These are phyloP conservation scores for Podila minutissima DNA, from an alignment of 192 early-diverging fungal genomes.

Conservation along the genomic window DNA sequence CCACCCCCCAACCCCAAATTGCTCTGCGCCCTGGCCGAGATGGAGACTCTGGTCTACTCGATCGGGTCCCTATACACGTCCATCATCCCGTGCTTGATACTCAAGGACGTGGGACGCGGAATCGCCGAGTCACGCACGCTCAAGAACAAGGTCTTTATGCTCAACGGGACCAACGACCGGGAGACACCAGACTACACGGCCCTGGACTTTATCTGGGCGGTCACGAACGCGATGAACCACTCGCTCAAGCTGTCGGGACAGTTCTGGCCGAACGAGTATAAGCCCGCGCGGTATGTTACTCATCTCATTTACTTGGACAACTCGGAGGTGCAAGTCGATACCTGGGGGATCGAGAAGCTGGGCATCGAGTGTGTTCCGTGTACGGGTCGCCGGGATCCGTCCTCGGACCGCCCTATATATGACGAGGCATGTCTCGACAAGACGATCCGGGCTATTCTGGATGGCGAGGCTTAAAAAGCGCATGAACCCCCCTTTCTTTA, in stretches of 20 bases:
- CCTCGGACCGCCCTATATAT: slow-evolving; percentile 43
- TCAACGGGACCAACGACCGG: slow-evolving; percentile 76
- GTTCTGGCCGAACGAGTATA: slow-evolving; percentile 44
- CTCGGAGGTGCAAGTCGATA: slow-evolving; percentile 60
- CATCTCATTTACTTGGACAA: slow-evolving; percentile 63
- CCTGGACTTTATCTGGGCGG: slow-evolving; percentile 73
- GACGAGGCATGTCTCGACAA: slow-evolving; percentile 29
- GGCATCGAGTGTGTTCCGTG: slow-evolving; percentile 58
- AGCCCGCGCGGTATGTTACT: slow-evolving; percentile 55
- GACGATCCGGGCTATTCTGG: slow-evolving; percentile 36
- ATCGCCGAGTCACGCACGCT: slow-evolving; percentile 63
- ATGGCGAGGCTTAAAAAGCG: slow-evolving; percentile 11
- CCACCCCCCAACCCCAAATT: slow-evolving; percentile 72
- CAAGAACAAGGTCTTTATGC: slow-evolving; percentile 71
- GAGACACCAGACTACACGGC: slow-evolving; percentile 77
- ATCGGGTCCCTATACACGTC: slow-evolving; percentile 82
- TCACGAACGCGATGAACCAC: slow-evolving; percentile 72
- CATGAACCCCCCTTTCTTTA: not conserved
- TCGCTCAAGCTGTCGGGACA: slow-evolving; percentile 44
- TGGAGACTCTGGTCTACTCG: slow-evolving; percentile 71
- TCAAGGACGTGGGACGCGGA: slow-evolving; percentile 71
- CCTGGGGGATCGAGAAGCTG: slow-evolving; percentile 51
- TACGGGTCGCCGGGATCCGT: slow-evolving; percentile 17
- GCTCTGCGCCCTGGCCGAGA: slow-evolving; percentile 54
- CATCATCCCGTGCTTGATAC: slow-evolving; percentile 75